A percentile compares a stretch with the other conserved stretches of the same genome.
phyloP scores from a whole-genome alignment of 2,329 filamentous ascomycete genomes.

The Geosmithia flava region DNA sequence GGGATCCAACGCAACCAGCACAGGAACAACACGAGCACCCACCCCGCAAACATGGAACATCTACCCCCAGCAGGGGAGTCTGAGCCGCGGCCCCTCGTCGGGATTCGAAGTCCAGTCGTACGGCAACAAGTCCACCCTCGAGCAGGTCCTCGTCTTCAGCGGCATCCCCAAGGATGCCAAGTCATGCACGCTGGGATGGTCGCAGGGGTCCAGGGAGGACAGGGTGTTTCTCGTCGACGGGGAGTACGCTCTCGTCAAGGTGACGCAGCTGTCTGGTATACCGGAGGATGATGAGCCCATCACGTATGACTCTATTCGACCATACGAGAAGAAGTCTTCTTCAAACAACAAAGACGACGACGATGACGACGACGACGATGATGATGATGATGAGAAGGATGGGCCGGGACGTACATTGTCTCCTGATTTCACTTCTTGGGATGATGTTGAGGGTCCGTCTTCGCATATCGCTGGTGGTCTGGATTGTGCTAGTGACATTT shows the following conservation, averaged over 20 bases:
- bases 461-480: constrained; percentile 10
- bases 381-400: not conserved
- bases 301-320: constrained; percentile 4
- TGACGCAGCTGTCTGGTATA: constrained; percentile 9
- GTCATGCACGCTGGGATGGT: constrained; percentile 15
- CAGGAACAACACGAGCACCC: not conserved
- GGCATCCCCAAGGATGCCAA: constrained; percentile 15
- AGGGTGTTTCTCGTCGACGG: constrained; percentile 22
- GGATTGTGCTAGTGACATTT: constrained; percentile 13
- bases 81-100: constrained; percentile 1
- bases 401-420: not conserved
- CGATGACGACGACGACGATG: not conserved
- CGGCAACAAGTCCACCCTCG: constrained; percentile 8
- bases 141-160: constrained; percentile 19
- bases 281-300: not conserved
- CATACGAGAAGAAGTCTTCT: constrained; percentile 7
- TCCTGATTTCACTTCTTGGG: constrained; percentile 17
- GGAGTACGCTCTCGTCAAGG: constrained; percentile 9
- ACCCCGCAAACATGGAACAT: constrained; percentile 2
- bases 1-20: not conserved
- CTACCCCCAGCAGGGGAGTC: constrained; percentile 6
- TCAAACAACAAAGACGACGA: too few relatives aligned
- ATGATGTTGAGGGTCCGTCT: constrained; percentile 3
- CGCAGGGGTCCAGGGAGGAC: constrained; percentile 19
- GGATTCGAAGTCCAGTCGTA: constrained; percentile 11